Base-by-base conservation (phyloP, 1,284 basidiomycete genomes). In the Cutaneotrichosporon sp. region DNA sequence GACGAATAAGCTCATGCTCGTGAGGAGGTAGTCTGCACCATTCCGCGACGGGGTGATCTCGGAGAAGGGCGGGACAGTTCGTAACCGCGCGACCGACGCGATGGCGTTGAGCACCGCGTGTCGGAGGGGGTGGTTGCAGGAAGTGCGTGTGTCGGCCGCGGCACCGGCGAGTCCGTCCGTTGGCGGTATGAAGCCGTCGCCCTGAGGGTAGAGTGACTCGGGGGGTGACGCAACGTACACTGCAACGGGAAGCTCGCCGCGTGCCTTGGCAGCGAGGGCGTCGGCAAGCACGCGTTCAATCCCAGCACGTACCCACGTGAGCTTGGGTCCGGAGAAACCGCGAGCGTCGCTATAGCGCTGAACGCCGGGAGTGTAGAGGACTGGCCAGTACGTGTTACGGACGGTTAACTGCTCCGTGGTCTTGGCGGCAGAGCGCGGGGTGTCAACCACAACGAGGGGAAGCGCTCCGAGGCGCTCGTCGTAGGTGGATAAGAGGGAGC, bases 21-120 rank as follows among this genome's bases (percentile, higher is more conserved):
- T 97, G 46, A 97, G 84, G 36, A 97, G 87, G 79, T 97, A 97
- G 74, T 89, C 88, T 4, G 86, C 82, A 14, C 89, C 89, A 72
- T 90, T 91, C 51, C 78, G 64, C 26, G 71, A 76, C 55, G 72
- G 76, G 40, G 70, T 62, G 16, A 75, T 70, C 22, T 75, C 74
- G 16, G 65, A 64, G 60, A 79, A 80, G 5, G 81, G 79, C 42
- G 78, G 74, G 72, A 77, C n/a, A 82, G 84, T 69, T 82, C 86
- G 69, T 82, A 85, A 68, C 8, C 77, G 69, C 3, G 83, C 83
- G 34, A 85, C 77, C 7, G 73, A 70, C 31, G 89, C 86, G 36
- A 96, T 86, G 62, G 89, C 83, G 76, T 92, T 91, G 65, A 93
- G 84, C 16, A 87, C 84, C 5, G 92, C 88, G 74, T 97, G 94